A percentile compares a stretch with the other conserved stretches of the same genome.
Conservation (phyloP, 371 early-diverging fungal species). For the Mortierella sp. region DNA sequence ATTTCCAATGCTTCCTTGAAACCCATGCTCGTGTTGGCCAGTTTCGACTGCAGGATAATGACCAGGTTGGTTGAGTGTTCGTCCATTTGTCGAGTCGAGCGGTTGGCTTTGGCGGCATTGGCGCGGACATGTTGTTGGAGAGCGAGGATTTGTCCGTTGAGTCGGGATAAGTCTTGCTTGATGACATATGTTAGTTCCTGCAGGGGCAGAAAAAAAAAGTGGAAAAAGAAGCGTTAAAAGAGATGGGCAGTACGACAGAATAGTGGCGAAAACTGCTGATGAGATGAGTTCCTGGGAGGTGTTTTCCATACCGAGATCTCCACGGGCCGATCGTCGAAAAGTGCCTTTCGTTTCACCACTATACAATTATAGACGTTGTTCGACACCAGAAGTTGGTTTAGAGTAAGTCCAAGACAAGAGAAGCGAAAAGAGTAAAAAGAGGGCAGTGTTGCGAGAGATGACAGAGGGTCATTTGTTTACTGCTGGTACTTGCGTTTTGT, state of each 20-base stretch:
- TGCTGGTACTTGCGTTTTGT: conserved; percentile 67
- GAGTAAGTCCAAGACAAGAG: neutral
- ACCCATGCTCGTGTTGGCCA: conserved; percentile 89
- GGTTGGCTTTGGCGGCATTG: conserved; percentile 64
- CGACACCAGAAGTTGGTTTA: neutral
- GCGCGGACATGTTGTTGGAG: conserved; percentile 79
- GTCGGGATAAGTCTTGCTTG: conserved; percentile 92
- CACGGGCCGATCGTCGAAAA: conserved; percentile 83
- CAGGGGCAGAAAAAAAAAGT: neutral
- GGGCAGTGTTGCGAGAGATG: neutral
- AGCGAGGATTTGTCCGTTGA: conserved; percentile 88
- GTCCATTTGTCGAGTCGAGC: conserved; percentile 76
- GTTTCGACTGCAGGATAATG: conserved; percentile 88
- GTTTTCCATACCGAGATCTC: conserved; percentile 72
- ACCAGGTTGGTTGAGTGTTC: conserved; percentile 96
- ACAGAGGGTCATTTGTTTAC: neutral
- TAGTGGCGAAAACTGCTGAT: neutral
- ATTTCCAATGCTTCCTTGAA: conserved; percentile 96
- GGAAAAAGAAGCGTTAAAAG: neutral
- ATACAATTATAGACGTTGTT: neutral
- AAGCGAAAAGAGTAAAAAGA: neutral
- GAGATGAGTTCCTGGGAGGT: neutral
- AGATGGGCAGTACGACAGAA: neutral
- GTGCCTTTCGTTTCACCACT: conserved; percentile 82
- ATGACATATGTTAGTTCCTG: conserved; percentile 91